Conservation (phyloP, 495 filamentous ascomycete species). For the Chaetomidium leptoderma region DNA sequence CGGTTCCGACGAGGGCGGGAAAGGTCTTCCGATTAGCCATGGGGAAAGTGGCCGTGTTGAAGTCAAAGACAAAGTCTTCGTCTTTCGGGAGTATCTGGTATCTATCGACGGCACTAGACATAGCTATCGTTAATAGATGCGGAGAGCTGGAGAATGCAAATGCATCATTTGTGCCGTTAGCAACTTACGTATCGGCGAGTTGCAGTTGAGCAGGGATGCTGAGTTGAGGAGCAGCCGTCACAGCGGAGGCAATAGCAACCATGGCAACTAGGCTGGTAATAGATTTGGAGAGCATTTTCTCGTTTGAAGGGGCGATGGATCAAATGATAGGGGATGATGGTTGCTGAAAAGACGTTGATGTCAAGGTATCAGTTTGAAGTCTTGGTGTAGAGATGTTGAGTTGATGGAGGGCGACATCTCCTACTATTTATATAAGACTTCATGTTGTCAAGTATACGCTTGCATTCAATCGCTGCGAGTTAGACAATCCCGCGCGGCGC, state of each 20-base stretch:
- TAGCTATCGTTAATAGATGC: background rate
- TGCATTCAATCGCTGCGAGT: no score
- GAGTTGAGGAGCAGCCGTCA: background rate
- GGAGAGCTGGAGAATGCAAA: background rate
- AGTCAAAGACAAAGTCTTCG: slow-evolving; percentile 3
- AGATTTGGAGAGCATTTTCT: background rate
- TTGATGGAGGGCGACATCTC: no score
- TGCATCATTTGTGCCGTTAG: background rate
- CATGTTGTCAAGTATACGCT: no score
- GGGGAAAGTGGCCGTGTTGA: slow-evolving; percentile 1
- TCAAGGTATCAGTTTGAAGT: background rate
- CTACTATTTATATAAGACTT: no score
- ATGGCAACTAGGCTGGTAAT: background rate
- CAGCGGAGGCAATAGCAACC: background rate
- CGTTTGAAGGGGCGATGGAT: background rate
- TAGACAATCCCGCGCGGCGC: no score
- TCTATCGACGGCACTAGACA: background rate
- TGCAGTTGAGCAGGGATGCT: slow-evolving; percentile 2
- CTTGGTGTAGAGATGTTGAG: background rate
- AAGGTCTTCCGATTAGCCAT: slow-evolving; percentile 4
- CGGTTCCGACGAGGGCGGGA: background rate
- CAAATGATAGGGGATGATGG: background rate
- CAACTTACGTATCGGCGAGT: slow-evolving; percentile 6
- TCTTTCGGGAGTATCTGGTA: background rate
- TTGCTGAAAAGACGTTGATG: background rate